Base-by-base conservation (phyloP, 331 rosid species). In the Acacia concinna region DNA sequence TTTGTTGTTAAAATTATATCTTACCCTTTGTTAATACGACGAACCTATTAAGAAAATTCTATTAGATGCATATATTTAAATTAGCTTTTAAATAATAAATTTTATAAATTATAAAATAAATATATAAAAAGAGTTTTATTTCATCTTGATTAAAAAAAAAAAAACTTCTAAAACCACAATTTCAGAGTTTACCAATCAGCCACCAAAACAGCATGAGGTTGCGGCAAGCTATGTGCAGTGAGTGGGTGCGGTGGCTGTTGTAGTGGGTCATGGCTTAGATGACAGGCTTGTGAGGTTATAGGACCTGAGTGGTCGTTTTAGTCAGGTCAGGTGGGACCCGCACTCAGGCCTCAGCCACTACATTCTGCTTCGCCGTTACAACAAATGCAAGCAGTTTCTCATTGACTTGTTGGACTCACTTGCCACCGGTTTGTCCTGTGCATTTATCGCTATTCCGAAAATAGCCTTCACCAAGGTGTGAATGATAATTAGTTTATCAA, bases 311-410 rank as follows among this genome's bases (percentile, higher is more conserved):
- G 14, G 70, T 81, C 82, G 82, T 77, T 85, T 81, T 25, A 20
- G 23, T 18, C 57, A 49, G 25, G 25, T 49, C 57, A n/a, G n/a
- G n/a, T n/a, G n/a, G n/a, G n/a, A n/a, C n/a, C n/a, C n/a, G n/a
- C n/a, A n/a, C n/a, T n/a, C n/a, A n/a, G n/a, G n/a, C n/a, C 32
- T 75, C 37, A 69, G 68, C 75, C 51, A 60, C 64, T 73, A 52
- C 74, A 69, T 68, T 79, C 86, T 54, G 79, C 87, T 40, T 81
- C 87, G 78, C 88, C 92, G 94, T 89, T 88, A 83, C 94, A 87
- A 91, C 95, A 87, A 88, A 86, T 91, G 83, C 84, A 27, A 86
- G 87, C 94, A 87, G 93, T 87, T 92, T 88, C 89, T 88, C 88
- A 87, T 90, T 88, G 87, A 92, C 94, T 84, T 73, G 77, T 84